Evolutionary conservation across 2,329 filamentous ascomycete species (phyloP), one percentile per base, ranked within the genome.

Genomic region (Boeremia lycopersici): DNA sequence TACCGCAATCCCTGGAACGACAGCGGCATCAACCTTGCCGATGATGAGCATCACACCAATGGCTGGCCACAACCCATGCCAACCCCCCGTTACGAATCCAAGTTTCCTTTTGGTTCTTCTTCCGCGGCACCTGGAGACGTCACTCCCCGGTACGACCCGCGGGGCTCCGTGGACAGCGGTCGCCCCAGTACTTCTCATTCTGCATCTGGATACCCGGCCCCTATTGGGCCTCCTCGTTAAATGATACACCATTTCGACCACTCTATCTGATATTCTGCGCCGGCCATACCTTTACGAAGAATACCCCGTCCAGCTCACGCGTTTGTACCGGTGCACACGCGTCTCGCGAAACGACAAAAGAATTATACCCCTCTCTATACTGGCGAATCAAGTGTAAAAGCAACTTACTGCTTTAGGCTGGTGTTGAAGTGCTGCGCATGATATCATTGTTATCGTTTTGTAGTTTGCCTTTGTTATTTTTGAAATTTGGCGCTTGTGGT

Each of bases 1-100:
- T 96, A 96, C 76, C 90, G 93, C 76, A 96, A 97, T 78, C 93
- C 93, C 59, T 98, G 93, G 93, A 97, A 97, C 75, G 93, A 98
- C 75, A 96, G 91, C 71, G 93, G 93, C 68, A 92, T 97, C 72
- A 97, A 97, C 74, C 86, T 97, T 64, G 83, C 90, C 60, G 93
- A 97, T 69, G 68, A 96, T 62, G 92, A 97, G 65, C 81, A 83
- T 62, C 71, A 74, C 59, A 65, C 61, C 60, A 74, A 72, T 56
- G 69, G 72, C 64, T 76, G 74, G 74, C 69, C 72, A 8, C 53
- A 56, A 31, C 53, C 53, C 39, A 70, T 74, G 62, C 69, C 73
- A 59, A 72, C 72, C 49, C 70, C 72, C 60, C 73, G 72, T 60
- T 74, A 71, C 82, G 76, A 80, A 70, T 90, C 78, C 67, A 86